Evolutionary conservation across 495 filamentous ascomycete genomes (phyloP), one percentile per base, ranked within the genome.

Genomic region (Geoglossum glabrum): DNA sequence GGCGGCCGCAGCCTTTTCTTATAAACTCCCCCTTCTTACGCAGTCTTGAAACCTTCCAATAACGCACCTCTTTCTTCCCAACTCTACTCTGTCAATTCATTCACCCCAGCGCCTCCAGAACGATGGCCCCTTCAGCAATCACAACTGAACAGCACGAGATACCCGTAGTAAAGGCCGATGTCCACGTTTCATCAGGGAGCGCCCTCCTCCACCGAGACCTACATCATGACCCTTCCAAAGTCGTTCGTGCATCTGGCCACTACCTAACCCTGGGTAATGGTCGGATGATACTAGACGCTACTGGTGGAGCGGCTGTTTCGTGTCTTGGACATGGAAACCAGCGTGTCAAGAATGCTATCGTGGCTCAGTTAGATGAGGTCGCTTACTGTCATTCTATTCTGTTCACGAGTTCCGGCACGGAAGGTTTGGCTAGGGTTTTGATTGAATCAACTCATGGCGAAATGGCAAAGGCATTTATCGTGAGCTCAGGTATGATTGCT

Each of bases 321-420:
- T 76, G 74, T 61, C 59, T 78, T 11, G 75, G 74, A 21, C 75
- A 77, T 57, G 71, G 72, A 43, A 65, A 77, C 58, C 64, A 68
- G 23, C 60, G 70, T 55, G 70, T 79, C 54, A 66, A 61, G 7
- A 61, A 70, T 19, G 74, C 74, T 0, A 70, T 82, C 27, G 60
- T 61, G 25, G 63, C 59, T 26, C 73, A 76, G 62, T 55, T 75
- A 17, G 59, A 65, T 21, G 64, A 70, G 13, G 61, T 81, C 3
- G 71, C 72, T 9, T 82, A 79, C 57, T 76, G 73, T 46, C 75
- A 80, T 54, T 71, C 77, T 0, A 68, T 73, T 6, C 74, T 75
- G 59, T 81, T 76, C 57, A 73, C 68, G 0, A 76, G 73, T 0
- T 61, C 69, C 38, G 69, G 67, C 0, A 65, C 73, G 1, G 56